Conservation (phyloP, 371 early-diverging fungal genomes). For the Haplosporangium sp. region DNA sequence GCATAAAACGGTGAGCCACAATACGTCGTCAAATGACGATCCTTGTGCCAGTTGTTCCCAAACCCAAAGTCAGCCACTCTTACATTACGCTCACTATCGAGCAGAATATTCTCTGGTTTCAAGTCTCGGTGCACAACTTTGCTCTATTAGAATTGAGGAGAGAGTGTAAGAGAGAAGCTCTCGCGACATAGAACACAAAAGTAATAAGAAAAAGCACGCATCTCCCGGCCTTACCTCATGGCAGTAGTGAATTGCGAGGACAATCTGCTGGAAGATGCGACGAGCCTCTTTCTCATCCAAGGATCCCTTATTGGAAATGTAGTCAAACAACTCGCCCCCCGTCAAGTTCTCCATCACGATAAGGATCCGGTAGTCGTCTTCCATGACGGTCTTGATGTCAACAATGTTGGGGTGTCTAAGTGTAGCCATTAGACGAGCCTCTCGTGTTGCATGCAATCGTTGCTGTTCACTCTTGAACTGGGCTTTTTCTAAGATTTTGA, state of each 20-base stretch:
- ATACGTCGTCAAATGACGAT: conserved; percentile 89
- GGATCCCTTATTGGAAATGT: conserved; percentile 87
- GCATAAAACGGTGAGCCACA: conserved; percentile 96
- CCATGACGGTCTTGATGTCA: conserved; percentile 88
- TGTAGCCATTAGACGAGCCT: conserved; percentile 83
- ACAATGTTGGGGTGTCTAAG: conserved; percentile 90
- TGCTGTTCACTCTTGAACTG: conserved; percentile 61
- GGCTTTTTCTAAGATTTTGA: conserved; percentile 64
- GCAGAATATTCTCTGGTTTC: conserved; percentile 90
- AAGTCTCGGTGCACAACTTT: conserved; percentile 83
- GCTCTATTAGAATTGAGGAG: conserved; percentile 8
- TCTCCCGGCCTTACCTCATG: conserved; percentile 62
- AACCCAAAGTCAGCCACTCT: conserved; percentile 97
- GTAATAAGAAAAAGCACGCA: neutral
- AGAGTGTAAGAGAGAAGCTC: neutral
- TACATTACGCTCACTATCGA: conserved; percentile 76
- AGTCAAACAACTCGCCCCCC: conserved; percentile 97
- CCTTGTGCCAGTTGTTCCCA: conserved; percentile 87
- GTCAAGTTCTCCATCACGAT: conserved; percentile 96
- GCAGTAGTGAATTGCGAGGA: conserved; percentile 94
- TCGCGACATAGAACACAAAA: neutral
- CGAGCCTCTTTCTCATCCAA: conserved; percentile 88
- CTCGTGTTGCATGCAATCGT: conserved; percentile 78
- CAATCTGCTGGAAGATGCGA: conserved; percentile 94
- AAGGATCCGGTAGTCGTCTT: conserved; percentile 85